Evolutionary conservation across 768 basidiomycete genomes (phyloP).

Genomic region (Rubroboletus pulcherrimus): DNA sequence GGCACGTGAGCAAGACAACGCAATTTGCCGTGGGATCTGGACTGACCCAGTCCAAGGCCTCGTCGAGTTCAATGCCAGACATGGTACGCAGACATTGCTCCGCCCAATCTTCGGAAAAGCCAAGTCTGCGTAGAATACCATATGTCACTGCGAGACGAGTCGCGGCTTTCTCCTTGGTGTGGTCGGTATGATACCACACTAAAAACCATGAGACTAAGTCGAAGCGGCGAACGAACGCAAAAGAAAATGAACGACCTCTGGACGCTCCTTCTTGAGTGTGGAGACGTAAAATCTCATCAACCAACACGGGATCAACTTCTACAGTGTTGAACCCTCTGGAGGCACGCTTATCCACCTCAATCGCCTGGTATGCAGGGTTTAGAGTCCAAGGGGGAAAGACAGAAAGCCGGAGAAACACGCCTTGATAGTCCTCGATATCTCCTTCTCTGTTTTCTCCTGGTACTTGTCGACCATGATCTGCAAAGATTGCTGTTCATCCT

Average conservation of each 20-base stretch:
- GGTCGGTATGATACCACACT: constrained; percentile 36
- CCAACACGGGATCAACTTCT: constrained; percentile 56
- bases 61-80: constrained; percentile 71
- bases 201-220: constrained; percentile 1
- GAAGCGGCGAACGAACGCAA: not conserved
- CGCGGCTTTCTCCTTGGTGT: constrained; percentile 68
- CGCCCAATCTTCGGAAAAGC: constrained; percentile 67
- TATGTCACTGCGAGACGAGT: constrained; percentile 74
- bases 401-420: constrained; percentile 34
- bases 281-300: constrained; percentile 58
- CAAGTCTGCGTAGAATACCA: constrained; percentile 73
- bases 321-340: constrained; percentile 60
- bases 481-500: constrained; percentile 51
- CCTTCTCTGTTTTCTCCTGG: constrained; percentile 87
- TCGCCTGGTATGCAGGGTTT: constrained; percentile 37
- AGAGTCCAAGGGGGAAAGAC: not conserved
- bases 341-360: constrained; percentile 78
- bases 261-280: constrained; percentile 36
- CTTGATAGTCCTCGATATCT: constrained; percentile 68
- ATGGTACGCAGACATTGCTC: constrained; percentile 67
- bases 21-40: not conserved
- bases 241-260: constrained; percentile 22
- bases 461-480: constrained; percentile 76
- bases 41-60: constrained; percentile 87
- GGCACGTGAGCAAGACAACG: constrained; percentile 4